Evolutionary conservation across 306 rosid genomes (phyloP), one percentile per base, ranked within the genome.

Genomic region (Dryas octopetala): DNA sequence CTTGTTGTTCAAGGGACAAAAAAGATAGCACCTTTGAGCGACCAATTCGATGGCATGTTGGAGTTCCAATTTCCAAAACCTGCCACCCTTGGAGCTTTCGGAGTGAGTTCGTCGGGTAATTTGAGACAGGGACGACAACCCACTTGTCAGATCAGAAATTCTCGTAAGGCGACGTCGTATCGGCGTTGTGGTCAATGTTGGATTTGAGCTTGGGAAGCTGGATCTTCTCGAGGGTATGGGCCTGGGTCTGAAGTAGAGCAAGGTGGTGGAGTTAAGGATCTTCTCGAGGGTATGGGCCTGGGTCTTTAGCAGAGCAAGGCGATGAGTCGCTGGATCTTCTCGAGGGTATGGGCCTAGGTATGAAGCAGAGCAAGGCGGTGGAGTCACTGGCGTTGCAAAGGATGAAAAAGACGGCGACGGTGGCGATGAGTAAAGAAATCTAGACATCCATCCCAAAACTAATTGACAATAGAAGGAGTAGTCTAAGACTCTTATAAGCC

Each of bases 1-100:
- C 89, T 41, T 92, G 98, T 16, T 88, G 82, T n/a, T 95, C 96
- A 52, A 95, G 79, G 7, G 99, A 95, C 85, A 23, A 95, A 84
- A 73, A 78, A 95, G 74, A 95, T 89, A 48, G 93, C 91, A 85
- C 99, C 98, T 84, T 95, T 95, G 23, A 95, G 86, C 4, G 41
- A 67, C 99, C 99, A 95, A 84, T 92, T 97, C 40, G 91, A 71
- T 51, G 98, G 99, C 70, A 98, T 95, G 11, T 71, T 75, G 23
- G 97, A 89, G 66, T 83, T 85, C 0, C 99, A 2, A 95, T 68
- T n/a, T 97, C 98, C 41, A 95, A 57, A 1, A 95, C 93, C 83
- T 95, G 98, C 99, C 99, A 95, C 0, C 98, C 96, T 69, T 77
- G 85, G 68, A 89, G 58, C 73, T 82, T 80, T 47, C 83, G 71